phyloP scores from a whole-genome alignment of 352 stramenopile species.

The Phytophthora tubulina region DNA sequence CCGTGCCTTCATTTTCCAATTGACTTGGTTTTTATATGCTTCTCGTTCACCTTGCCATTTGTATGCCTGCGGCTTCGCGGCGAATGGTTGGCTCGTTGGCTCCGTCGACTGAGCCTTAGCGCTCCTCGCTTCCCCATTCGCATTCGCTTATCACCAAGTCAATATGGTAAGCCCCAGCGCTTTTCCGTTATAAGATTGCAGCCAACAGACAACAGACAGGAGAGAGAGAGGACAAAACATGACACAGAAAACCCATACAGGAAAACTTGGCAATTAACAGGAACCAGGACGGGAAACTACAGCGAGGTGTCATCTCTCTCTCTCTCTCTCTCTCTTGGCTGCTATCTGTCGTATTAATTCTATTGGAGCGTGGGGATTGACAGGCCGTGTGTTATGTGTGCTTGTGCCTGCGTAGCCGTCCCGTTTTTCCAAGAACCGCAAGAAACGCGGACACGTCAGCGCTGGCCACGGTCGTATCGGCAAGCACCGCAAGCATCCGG shows the following conservation, averaged over 20 bases:
- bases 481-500: conserved; percentile 99
- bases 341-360: background rate
- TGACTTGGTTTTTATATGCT: background rate
- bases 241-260: conserved; percentile 3
- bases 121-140: conserved; percentile 56
- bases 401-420: conserved; percentile 74
- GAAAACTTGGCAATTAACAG: background rate
- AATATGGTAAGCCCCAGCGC: conserved; percentile 81
- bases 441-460: conserved; percentile 99
- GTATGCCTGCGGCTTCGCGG: conserved; percentile 52
- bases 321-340: background rate
- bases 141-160: conserved; percentile 91
- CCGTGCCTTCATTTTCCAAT: background rate
- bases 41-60: conserved; percentile 30
- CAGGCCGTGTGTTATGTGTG: conserved; percentile 63
- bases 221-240: conserved; percentile 2
- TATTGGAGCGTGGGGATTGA: conserved; percentile 38
- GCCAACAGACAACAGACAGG: background rate
- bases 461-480: conserved; percentile 99
- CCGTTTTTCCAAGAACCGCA: conserved; percentile 98
- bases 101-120: background rate
- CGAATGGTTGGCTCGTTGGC: conserved; percentile 39
- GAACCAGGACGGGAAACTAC: background rate
- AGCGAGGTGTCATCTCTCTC: background rate
- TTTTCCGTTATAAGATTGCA: conserved; percentile 9